Percentiles rank a stretch among this genome's conserved stretches.
These are phyloP conservation scores for Huntiella omanensis DNA, from an alignment of 2,329 filamentous ascomycete genomes.

Conservation along the genomic window DNA sequence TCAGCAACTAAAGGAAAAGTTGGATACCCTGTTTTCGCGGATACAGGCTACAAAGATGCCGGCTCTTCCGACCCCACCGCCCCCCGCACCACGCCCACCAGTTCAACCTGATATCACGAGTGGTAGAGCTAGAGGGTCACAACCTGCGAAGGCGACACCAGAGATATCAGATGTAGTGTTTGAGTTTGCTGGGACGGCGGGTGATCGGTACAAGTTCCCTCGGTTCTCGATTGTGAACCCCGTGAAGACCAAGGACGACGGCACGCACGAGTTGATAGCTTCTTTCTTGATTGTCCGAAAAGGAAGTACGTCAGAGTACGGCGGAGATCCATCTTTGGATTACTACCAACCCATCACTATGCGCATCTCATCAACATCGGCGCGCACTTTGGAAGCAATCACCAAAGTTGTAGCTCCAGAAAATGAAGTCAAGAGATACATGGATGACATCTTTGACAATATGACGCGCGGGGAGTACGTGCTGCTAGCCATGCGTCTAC, in stretches of 20 bases:
- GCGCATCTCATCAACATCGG: slow-evolving; percentile 33
- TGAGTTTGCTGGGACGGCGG: slow-evolving; percentile 46
- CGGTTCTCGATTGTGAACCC: slow-evolving; percentile 47
- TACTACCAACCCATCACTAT: slow-evolving; percentile 62
- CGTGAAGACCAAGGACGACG: slow-evolving; percentile 4
- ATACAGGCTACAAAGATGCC: slow-evolving; percentile 13
- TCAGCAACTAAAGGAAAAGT: slow-evolving; percentile 31
- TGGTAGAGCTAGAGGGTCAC: slow-evolving; percentile 18
- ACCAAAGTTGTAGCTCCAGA: slow-evolving; percentile 41
- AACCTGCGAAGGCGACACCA: slow-evolving; percentile 16
- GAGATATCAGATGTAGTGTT: slow-evolving; percentile 50
- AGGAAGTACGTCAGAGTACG: slow-evolving; percentile 46
- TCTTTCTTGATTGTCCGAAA: slow-evolving; percentile 64
- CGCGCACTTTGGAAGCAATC: slow-evolving; percentile 40
- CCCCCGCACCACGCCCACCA: neutral
- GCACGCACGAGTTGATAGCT: slow-evolving; percentile 45
- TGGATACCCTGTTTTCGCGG: slow-evolving; percentile 26
- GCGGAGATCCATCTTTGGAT: slow-evolving; percentile 43
- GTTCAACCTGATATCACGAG: neutral
- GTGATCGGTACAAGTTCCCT: slow-evolving; percentile 62
- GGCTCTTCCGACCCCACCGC: slow-evolving; percentile 10
- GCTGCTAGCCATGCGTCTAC: slow-evolving; percentile 46
- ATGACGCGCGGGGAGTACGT: slow-evolving; percentile 51
- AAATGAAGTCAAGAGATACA: slow-evolving; percentile 45
- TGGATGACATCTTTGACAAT: slow-evolving; percentile 52